Conservation (phyloP, 345 rosid genomes). For the Eucalyptus sp. region DNA sequence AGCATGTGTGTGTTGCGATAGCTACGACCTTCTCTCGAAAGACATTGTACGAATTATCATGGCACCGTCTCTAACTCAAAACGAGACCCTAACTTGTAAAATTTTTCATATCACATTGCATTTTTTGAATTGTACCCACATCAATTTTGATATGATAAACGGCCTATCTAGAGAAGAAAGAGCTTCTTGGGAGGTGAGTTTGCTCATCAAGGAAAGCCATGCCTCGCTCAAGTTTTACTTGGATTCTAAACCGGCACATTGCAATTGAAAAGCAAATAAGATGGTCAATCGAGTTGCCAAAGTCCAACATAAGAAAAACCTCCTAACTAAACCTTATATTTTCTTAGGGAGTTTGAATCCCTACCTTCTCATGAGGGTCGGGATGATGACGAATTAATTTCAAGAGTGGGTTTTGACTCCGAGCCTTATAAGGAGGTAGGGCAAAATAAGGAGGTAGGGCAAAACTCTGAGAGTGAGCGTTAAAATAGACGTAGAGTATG, state of each 20-base stretch:
- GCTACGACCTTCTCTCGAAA: not conserved
- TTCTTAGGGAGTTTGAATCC: too few relatives aligned
- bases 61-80: rapidly evolving
- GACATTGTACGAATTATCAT: rapidly evolving
- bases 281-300: not conserved
- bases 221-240: rapidly evolving
- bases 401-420: too few relatives aligned
- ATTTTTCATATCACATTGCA: too few relatives aligned
- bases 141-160: not conserved
- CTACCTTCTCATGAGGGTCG: too few relatives aligned
- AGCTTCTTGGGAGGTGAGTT: not conserved
- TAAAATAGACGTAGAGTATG: too few relatives aligned
- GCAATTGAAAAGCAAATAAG: rapidly evolving
- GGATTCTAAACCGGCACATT: too few relatives aligned
- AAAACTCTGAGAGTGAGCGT: too few relatives aligned
- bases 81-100: not conserved
- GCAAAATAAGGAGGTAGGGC: too few relatives aligned
- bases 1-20: not conserved
- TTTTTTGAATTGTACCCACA: too few relatives aligned
- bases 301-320: not conserved
- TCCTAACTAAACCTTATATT: not conserved
- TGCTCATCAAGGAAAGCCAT: not conserved
- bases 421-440: too few relatives aligned
- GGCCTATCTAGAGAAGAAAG: not conserved
- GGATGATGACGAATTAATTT: too few relatives aligned